phyloP scores from a whole-genome alignment of 208 protist species.

The Leishmania amazonensis region DNA sequence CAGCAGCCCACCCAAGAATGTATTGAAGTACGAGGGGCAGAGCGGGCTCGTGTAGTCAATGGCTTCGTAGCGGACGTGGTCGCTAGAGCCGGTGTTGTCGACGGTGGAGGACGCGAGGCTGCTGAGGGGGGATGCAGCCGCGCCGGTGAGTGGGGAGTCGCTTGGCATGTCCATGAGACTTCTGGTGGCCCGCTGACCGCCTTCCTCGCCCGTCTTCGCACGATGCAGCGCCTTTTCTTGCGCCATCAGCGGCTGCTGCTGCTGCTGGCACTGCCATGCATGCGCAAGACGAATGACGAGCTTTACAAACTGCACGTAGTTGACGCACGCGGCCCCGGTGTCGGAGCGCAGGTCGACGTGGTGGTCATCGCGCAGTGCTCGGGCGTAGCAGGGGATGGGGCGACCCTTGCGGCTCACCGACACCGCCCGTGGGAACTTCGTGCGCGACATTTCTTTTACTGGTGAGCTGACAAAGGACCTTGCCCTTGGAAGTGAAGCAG shows the following conservation, averaged over 20 bases:
- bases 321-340: constrained; percentile 56
- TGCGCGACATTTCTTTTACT: neutral
- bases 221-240: constrained; percentile 7
- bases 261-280: constrained; percentile 56
- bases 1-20: constrained; percentile 53
- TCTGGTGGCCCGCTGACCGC: neutral
- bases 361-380: constrained; percentile 44
- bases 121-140: neutral
- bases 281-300: constrained; percentile 68
- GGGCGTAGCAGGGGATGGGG: constrained; percentile 35
- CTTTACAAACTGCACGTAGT: constrained; percentile 67
- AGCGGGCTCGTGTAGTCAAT: constrained; percentile 40
- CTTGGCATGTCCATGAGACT: neutral
- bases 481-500: neutral
- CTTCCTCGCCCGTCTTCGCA: neutral
- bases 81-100: neutral
- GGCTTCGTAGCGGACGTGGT: constrained; percentile 34
- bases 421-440: neutral
- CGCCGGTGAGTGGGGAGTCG: no score
- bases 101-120: neutral
- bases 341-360: constrained; percentile 67
- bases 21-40: constrained; percentile 37
- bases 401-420: constrained; percentile 28
- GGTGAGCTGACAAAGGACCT: neutral
- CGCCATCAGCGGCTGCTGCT: constrained; percentile 3